These are phyloP conservation scores for Solanum okadae DNA, from an alignment of 257 asterid species.

Conservation along the genomic window DNA sequence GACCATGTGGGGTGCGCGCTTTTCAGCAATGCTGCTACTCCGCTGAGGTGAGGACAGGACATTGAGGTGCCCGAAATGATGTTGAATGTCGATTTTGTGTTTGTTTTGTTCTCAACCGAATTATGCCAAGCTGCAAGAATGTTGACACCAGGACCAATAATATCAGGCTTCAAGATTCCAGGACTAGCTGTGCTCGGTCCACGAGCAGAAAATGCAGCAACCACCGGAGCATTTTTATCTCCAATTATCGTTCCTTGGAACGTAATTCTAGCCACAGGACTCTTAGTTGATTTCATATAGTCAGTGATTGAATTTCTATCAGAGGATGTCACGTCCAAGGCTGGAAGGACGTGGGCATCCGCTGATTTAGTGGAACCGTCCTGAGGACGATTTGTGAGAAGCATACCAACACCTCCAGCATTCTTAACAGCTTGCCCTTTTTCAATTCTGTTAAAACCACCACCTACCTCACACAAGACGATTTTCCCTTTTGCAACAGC, in stretches of 20 bases:
- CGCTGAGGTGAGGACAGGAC: slow-evolving; percentile 34
- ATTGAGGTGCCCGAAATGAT: slow-evolving; percentile 23
- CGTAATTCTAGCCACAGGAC: slow-evolving; percentile 5
- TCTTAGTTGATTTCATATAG: slow-evolving; percentile 12
- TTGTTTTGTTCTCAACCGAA: neutral
- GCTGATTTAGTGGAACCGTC: neutral
- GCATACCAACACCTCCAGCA: slow-evolving; percentile 37
- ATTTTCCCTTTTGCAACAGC: slow-evolving; percentile 8
- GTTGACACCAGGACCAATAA: slow-evolving; percentile 22
- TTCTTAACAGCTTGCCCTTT: slow-evolving; percentile 20
- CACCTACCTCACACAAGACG: slow-evolving; percentile 15
- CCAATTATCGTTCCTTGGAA: slow-evolving; percentile 28
- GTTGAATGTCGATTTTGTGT: slow-evolving; percentile 3
- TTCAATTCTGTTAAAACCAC: neutral
- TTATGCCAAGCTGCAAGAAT: slow-evolving; percentile 25
- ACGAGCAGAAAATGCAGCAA: slow-evolving; percentile 23
- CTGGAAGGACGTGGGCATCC: slow-evolving; percentile 24
- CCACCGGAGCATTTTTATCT: slow-evolving; percentile 5
- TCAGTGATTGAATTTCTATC: slow-evolving; percentile 5
- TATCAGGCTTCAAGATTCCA: slow-evolving; percentile 24
- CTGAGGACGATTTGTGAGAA: slow-evolving; percentile 5
- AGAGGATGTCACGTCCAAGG: neutral
- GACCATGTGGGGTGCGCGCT: slow-evolving; percentile 22
- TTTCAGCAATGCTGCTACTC: slow-evolving; percentile 25
- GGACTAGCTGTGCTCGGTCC: slow-evolving; percentile 23